Conservation (phyloP, 2,329 filamentous ascomycete species). For the Venturia aucupariae region DNA sequence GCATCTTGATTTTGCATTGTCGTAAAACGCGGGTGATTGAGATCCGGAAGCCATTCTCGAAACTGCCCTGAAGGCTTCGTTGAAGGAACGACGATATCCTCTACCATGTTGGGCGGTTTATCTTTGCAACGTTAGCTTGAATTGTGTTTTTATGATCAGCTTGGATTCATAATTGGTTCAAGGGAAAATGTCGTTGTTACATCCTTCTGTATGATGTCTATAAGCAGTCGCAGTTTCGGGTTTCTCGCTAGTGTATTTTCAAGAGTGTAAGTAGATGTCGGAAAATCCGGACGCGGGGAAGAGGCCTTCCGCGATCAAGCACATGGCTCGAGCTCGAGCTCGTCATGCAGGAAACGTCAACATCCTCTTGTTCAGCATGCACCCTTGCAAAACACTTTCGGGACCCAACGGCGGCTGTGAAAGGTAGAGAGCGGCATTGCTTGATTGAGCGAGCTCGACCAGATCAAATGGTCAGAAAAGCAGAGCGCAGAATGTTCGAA, state of each 20-base stretch:
- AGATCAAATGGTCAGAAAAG: no score
- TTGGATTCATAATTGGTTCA: background rate
- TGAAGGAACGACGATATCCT: background rate
- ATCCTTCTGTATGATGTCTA: background rate
- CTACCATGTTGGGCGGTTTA: background rate
- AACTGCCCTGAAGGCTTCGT: slow-evolving; percentile 28
- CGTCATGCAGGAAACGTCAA: background rate
- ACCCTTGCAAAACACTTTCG: background rate
- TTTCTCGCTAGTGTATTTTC: background rate
- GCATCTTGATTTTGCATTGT: slow-evolving; percentile 54
- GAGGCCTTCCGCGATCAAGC: background rate
- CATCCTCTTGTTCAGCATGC: background rate
- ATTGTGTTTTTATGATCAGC: no score
- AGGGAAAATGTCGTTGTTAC: background rate
- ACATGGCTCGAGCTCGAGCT: background rate
- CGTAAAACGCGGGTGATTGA: slow-evolving; percentile 52
- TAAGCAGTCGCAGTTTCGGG: background rate
- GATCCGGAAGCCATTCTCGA: slow-evolving; percentile 53
- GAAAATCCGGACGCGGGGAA: background rate
- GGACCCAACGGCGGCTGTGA: background rate
- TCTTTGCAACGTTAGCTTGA: no score
- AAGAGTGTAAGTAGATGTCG: background rate
- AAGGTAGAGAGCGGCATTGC: no score
- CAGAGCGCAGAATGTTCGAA: no score
- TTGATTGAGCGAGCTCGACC: no score